Percentiles rank a stretch among this genome's conserved stretches.
Evolutionary conservation across 2,329 filamentous ascomycete species (phyloP).

Genomic region (Lecanicillium sp.): DNA sequence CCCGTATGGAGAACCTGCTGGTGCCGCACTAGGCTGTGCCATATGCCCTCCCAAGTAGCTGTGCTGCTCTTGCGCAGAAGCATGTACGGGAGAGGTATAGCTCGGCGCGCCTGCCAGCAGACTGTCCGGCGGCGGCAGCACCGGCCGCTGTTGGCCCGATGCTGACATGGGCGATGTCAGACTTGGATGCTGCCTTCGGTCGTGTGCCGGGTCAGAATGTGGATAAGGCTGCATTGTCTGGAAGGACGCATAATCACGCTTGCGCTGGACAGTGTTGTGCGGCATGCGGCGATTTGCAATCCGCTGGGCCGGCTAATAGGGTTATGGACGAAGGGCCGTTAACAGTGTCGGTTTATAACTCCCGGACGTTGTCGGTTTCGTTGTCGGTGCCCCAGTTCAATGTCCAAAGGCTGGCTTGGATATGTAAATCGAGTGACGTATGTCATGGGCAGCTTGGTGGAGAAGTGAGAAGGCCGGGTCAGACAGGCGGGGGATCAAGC

Average conservation of each 20-base stretch:
- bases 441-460: not conserved
- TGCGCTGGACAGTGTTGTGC: not conserved
- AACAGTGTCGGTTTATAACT: no score
- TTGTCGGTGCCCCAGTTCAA: not conserved
- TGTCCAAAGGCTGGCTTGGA: not conserved
- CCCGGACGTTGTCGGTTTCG: not conserved
- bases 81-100: not conserved
- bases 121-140: slow-evolving; percentile 23
- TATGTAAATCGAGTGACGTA: not conserved
- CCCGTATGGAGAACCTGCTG: not conserved
- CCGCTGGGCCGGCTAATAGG: not conserved
- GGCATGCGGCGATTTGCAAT: not conserved
- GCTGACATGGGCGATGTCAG: not conserved
- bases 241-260: slow-evolving; percentile 4
- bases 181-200: slow-evolving; percentile 1
- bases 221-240: slow-evolving; percentile 12
- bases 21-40: not conserved
- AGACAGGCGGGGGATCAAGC: not conserved
- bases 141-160: slow-evolving; percentile 22
- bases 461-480: not conserved
- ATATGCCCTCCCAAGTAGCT: not conserved
- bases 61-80: not conserved
- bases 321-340: no score
- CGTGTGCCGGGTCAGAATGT: slow-evolving; percentile 11
- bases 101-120: slow-evolving; percentile 20